Percentiles rank a stretch among this genome's conserved stretches.
Conservation (phyloP, 179 eudicot species). For the Beta corolliflora region DNA sequence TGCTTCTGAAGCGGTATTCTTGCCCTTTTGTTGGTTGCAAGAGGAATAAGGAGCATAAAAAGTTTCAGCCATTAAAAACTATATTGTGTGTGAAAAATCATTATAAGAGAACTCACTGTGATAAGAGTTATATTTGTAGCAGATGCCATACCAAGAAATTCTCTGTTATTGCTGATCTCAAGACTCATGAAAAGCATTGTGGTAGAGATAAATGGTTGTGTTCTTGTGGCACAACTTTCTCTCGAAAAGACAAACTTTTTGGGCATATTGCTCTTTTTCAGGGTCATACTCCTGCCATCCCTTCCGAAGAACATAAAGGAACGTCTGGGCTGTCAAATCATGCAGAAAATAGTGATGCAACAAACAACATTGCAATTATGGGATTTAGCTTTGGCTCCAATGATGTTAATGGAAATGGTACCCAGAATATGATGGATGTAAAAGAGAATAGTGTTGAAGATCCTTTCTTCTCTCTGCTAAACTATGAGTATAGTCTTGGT, state of each 20-base stretch:
- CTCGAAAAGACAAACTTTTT: conserved; percentile 50
- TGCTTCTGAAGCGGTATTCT: conserved; percentile 80
- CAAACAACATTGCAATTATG: conserved; percentile 33
- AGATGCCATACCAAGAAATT: conserved; percentile 87
- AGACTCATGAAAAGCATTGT: conserved; percentile 98
- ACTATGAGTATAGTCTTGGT: conserved; percentile 53
- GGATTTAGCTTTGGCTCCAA: conserved; percentile 48
- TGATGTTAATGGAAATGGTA: conserved; percentile 28
- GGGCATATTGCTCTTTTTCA: conserved; percentile 60
- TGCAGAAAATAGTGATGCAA: conserved; percentile 46
- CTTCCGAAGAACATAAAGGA: conserved; percentile 64
- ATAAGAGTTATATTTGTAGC: conserved; percentile 86
- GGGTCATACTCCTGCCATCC: conserved; percentile 57
- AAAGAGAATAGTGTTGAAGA: conserved; percentile 51
- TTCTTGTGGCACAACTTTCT: conserved; percentile 72
- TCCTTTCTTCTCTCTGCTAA: conserved; percentile 65
- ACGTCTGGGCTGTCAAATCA: conserved; percentile 37
- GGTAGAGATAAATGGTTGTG: conserved; percentile 96
- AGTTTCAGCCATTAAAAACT: conserved; percentile 88
- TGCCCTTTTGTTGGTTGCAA: conserved; percentile 90
- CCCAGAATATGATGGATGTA: conserved; percentile 40
- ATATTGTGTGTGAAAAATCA: conserved; percentile 93
- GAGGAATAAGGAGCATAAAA: conserved; percentile 88
- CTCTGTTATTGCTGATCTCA: conserved; percentile 93
- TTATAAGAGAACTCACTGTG: conserved; percentile 94